Base-by-base conservation (phyloP, 1,139 yeast genomes). In the Yamadazyma mexicana region DNA sequence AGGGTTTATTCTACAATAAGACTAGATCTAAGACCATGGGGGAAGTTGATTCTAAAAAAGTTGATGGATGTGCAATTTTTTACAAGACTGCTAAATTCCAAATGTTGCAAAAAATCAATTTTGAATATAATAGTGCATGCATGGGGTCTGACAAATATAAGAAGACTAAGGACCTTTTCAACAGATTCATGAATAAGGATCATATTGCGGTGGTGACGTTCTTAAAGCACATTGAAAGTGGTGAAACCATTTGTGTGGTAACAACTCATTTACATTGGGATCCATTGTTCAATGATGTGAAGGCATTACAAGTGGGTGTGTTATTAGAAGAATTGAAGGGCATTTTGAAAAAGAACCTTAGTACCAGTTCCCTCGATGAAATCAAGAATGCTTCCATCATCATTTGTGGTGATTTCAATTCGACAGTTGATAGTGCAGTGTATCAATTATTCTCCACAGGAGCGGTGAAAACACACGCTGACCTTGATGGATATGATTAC, bases 261-360 rank as follows among this genome's bases (percentile, higher is more conserved):
- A 92, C 91, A 54, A 91, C 98, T 0, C 99, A 94, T 73, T 79
- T 92, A 61, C 97, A 91, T 62, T 94, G 98, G 98, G 98, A 92
- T 66, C 98, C 98, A 8, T 89, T 88, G 35, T 87, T 82, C 59
- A 87, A 88, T 59, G 99, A 94, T 66, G 99, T 94, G 44, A 94
- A 94, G 64, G 80, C 97, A 7, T 84, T 94, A 64, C 98, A 94
- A 69, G 92, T 87, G 40, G 97, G 96, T 35, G 83, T 92, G 34
- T 69, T 94, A 48, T 69, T 94, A 58, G 98, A 92, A 57, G 96
- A 92, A 62, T 66, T 92, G 54, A 94, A 88, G 57, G 66, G 66
- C 2, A 62, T 83, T 32, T 64, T 79, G 38, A 77, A 77, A 55
- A 81, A 77, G 52, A 62, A 58, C 47, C 71, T 76, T 42, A 75